Evolutionary conservation across 106 monocot species (phyloP), one percentile per base, ranked within the genome.

Genomic region (Allium sativum): DNA sequence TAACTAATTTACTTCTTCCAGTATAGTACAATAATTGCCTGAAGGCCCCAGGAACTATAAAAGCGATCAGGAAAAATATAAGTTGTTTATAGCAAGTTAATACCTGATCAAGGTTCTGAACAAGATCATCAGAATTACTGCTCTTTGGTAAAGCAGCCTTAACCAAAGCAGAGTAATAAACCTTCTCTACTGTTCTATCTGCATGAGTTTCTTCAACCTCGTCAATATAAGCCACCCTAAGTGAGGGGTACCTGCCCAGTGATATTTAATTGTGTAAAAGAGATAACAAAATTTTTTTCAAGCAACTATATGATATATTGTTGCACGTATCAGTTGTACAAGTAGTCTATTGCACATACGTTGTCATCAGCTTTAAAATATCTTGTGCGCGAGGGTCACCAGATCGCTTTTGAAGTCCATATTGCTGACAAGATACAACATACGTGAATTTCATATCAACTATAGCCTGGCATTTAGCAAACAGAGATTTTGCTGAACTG

Each of bases 141-240:
- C 66, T 66, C 48, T 77, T 75, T 43, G 85, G 58, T 40, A 77
- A 55, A 55, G 80, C 64, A 71, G 76, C 86, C 64, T 90, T 90
- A 48, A 79, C 90, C 40, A 90, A 73, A 58, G 77, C 68, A 67
- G 94, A 90, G 67, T 83, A 94, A 67, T 90, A 94, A 46, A 75
- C 71, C 58, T 78, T 86, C 42, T 84, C 79, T 15, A 64, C 74
- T 71, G 76, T 82, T 63, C 70, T 75, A 42, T 80, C 78, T 19
- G 50, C 66, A 8, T 31, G 68, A 16, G 83, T 57, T 47, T 71
- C 72, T 52, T 95, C 86, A 54, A 95, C 84, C 72, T 95, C 90
- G 70, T 95, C 95, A 69, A 90, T 87, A 68, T 95, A 95, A n/a
- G 96, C 91, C 10, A 98, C 91, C 52, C 96, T 86, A 18, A 98